phyloP scores from a whole-genome alignment of 164 flowering plant species.

The Kingdonia uniflora region DNA sequence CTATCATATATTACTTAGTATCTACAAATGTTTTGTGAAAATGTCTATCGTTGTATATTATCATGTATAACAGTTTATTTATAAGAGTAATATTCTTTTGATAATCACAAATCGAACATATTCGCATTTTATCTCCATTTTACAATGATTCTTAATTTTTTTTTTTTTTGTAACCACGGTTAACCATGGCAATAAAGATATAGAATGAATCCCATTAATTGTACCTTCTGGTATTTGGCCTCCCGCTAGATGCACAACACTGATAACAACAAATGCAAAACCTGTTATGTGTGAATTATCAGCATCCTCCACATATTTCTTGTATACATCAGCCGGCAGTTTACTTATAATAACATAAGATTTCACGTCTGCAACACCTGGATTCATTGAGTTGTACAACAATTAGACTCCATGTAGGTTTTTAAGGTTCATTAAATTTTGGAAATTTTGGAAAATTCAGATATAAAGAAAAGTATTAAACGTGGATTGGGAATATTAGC shows the following conservation, averaged over 20 bases:
- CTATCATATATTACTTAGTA: too few relatives aligned
- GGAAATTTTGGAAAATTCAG: too few relatives aligned
- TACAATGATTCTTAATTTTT: neutral
- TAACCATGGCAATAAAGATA: neutral
- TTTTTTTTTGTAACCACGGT: neutral
- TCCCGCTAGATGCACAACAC: conserved; percentile 74
- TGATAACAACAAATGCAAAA: conserved; percentile 56
- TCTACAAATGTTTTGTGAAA: too few relatives aligned
- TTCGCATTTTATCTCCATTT: neutral
- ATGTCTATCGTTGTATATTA: too few relatives aligned
- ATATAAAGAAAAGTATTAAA: too few relatives aligned
- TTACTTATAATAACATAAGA: conserved; percentile 69
- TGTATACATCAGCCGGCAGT: conserved; percentile 56
- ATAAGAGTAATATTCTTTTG: neutral
- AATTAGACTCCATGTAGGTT: too few relatives aligned
- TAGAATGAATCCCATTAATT: neutral
- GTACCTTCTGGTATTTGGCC: conserved; percentile 85
- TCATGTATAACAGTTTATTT: neutral
- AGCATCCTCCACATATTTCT: conserved; percentile 60
- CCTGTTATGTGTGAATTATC: conserved; percentile 49
- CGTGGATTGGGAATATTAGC: too few relatives aligned
- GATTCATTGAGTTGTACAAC: conserved; percentile 4
- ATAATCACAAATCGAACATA: too few relatives aligned
- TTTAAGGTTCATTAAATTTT: too few relatives aligned
- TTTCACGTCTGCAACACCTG: conserved; percentile 53